Base-by-base conservation (phyloP, 1,284 basidiomycete species). In the Cutaneotrichosporon cutaneum region DNA sequence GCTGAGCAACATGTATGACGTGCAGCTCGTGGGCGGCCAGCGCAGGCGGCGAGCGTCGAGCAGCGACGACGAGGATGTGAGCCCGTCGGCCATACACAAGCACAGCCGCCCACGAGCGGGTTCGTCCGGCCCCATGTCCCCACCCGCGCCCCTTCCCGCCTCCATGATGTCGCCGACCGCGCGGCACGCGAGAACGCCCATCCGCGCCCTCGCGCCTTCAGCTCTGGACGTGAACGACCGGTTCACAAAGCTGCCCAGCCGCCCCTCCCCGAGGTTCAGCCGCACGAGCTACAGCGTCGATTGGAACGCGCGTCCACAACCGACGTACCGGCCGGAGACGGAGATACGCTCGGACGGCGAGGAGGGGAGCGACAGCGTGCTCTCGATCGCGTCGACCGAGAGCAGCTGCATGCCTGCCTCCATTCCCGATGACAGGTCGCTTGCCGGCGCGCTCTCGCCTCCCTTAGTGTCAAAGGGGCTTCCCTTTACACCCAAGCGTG, bases 1-100 rank as follows among this genome's bases (percentile, higher is more conserved):
- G 0, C 60, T 77, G 21, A 71, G 72, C 3, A 71, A 75, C 39
- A 77, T 78, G 75, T 78, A 78, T 67, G 75, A 75, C 63, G 72
- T 78, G 14, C 72, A 73, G 5, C 61, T 72, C 13, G 61, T 60
- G 9, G 44, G 45, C 22, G 26, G 30, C 3, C 42, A 55, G 13
- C 54, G 58, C 3, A 21, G 58, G 11, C 36, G 57, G 22, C 54
- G 57, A 1, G 51, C n/a, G 9, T 56, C 53, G 8, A 62, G 53
- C 53, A 62, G 56, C 48, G 58, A 60, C n/a, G 53, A 56, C n/a
- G 36, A 62, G 30, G 47, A 51, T 11, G 36, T 30, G 21, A 52
- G 53, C 22, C 45, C 48, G 16, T 39, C 48, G 2, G 24, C 51
- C 8, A 8, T 18, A 9, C 45, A 42, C 6, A 45, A 35, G 13